Evolutionary conservation across 805 yeast genomes (phyloP).

Genomic region (Cyberlindnera misumaiensis): DNA sequence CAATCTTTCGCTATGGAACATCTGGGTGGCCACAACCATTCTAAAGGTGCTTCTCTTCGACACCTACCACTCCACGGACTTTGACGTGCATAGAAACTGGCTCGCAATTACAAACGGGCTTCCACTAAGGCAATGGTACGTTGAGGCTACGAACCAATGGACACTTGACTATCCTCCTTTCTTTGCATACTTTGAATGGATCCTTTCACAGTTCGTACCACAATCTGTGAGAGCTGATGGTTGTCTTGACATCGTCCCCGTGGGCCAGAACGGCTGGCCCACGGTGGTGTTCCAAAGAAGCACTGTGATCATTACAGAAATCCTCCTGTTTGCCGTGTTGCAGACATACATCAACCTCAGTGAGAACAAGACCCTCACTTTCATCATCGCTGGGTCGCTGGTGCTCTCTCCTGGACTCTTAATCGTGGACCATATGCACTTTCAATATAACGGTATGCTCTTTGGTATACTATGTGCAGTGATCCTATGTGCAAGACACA

Average conservation of each 20-base stretch:
- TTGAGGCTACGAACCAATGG: constrained; percentile 77
- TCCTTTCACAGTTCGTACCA: constrained; percentile 68
- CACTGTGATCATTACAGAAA: constrained; percentile 75
- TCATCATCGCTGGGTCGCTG: constrained; percentile 75
- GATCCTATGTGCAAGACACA: constrained; percentile 60
- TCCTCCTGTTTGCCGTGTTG: constrained; percentile 59
- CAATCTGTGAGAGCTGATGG: constrained; percentile 59
- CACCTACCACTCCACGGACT: constrained; percentile 90
- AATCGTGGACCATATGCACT: constrained; percentile 91
- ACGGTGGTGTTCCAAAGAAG: constrained; percentile 76
- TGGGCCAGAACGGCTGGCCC: constrained; percentile 67
- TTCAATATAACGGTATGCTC: constrained; percentile 93
- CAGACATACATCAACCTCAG: constrained; percentile 62
- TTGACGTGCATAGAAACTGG: constrained; percentile 98
- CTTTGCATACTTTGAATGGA: constrained; percentile 93
- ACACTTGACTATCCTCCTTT: constrained; percentile 97
- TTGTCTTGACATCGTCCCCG: constrained; percentile 59
- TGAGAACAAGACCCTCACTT: constrained; percentile 36
- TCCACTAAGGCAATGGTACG: constrained; percentile 79
- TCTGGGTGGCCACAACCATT: constrained; percentile 57
- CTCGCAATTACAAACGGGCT: constrained; percentile 76
- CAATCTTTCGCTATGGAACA: constrained; percentile 52
- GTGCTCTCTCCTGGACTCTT: constrained; percentile 85
- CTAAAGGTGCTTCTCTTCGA: constrained; percentile 59
- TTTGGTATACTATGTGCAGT: constrained; percentile 77